phyloP scores from a whole-genome alignment of 257 asterid species.

The Solanum bulbocastanum region DNA sequence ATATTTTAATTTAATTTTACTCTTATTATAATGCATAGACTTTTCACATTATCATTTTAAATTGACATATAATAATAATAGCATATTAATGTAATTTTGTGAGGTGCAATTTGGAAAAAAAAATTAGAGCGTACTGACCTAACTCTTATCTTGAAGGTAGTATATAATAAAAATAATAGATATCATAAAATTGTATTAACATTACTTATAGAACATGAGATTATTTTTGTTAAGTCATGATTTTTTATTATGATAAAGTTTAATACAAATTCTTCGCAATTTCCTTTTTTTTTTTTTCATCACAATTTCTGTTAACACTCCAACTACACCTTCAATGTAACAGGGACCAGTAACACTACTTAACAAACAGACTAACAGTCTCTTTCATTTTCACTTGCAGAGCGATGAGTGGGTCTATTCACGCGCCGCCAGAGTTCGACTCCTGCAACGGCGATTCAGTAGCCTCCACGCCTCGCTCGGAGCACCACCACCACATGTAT shows the following conservation, averaged over 20 bases:
- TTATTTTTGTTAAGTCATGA: too few relatives aligned
- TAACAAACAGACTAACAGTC: neutral
- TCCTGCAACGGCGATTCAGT: slow-evolving; percentile 43
- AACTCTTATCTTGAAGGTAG: too few relatives aligned
- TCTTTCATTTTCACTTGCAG: neutral
- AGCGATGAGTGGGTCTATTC: slow-evolving; percentile 35
- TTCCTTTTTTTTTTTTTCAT: neutral
- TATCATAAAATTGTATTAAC: neutral
- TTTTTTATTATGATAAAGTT: neutral
- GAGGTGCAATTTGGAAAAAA: neutral
- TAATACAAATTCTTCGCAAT: neutral
- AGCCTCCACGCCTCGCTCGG: slow-evolving; percentile 75
- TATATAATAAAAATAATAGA: too few relatives aligned
- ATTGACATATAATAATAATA: neutral
- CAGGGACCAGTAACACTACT: neutral
- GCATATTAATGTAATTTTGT: too few relatives aligned
- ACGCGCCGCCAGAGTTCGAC: slow-evolving; percentile 35
- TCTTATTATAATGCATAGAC: neutral
- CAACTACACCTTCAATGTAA: neutral
- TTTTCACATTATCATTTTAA: neutral
- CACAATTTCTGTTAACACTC: neutral
- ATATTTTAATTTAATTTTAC: neutral
- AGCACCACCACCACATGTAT: slow-evolving; percentile 33
- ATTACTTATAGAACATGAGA: neutral
- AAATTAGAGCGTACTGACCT: too few relatives aligned